phyloP scores from a whole-genome alignment of 352 stramenopile genomes.

The Pythium grandisporangium region DNA sequence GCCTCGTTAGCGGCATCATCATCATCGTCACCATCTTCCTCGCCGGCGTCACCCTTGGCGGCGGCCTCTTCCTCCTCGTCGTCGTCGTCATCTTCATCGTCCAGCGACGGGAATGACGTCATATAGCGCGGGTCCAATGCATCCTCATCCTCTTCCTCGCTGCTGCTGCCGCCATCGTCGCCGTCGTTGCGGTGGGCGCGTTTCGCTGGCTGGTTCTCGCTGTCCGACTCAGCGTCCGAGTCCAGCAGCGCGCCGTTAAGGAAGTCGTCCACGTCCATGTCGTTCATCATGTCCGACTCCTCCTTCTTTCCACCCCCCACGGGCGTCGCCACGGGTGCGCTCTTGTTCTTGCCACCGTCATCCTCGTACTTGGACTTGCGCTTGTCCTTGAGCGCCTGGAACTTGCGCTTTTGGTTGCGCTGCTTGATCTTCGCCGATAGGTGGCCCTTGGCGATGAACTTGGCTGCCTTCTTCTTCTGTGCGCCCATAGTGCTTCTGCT shows the following conservation, averaged over 20 bases:
- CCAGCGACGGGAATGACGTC: constrained; percentile 23
- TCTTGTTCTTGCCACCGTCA: constrained; percentile 26
- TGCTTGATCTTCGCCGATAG: constrained; percentile 75
- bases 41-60: no score
- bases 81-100: constrained; percentile 16
- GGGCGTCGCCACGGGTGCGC: constrained; percentile 6
- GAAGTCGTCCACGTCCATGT: constrained; percentile 86
- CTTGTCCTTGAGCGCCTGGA: constrained; percentile 70
- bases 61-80: constrained; percentile 13
- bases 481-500: constrained; percentile 26
- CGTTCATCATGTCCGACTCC: constrained; percentile 74
- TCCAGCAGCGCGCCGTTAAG: constrained; percentile 77
- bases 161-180: constrained; percentile 45
- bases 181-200: constrained; percentile 10
- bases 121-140: constrained; percentile 76
- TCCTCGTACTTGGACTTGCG: constrained; percentile 59
- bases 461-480: constrained; percentile 79
- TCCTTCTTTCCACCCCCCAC: constrained; percentile 26
- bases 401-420: constrained; percentile 79
- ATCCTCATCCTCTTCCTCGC: constrained; percentile 77
- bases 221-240: constrained; percentile 36
- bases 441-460: constrained; percentile 82
- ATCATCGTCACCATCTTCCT: no score
- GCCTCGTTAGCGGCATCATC: constrained; percentile 4
- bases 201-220: constrained; percentile 12